A percentile compares a stretch with the other conserved stretches of the same genome.
phyloP scores from a whole-genome alignment of 345 rosid genomes.

The Euphorbia pulcherrima region DNA sequence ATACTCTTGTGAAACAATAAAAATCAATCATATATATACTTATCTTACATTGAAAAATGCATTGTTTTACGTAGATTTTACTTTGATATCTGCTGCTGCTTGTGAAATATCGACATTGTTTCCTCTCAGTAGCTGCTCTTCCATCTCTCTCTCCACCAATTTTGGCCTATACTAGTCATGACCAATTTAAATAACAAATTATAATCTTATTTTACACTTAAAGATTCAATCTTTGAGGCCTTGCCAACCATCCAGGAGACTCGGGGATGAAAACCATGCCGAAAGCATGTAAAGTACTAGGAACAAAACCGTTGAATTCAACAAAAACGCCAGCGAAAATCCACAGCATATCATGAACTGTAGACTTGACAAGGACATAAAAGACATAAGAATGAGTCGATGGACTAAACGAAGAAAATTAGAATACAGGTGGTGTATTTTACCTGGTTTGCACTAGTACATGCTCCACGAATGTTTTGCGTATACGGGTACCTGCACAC shows the following conservation, averaged over 20 bases:
- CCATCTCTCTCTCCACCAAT: slow-evolving; percentile 24
- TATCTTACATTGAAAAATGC: background rate
- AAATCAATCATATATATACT: background rate
- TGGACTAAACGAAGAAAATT: background rate
- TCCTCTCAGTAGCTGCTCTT: slow-evolving; percentile 26
- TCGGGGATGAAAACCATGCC: slow-evolving; percentile 44
- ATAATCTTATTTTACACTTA: too few species aligned
- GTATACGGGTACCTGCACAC: slow-evolving; percentile 34
- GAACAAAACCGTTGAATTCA: slow-evolving; percentile 30
- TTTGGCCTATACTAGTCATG: slow-evolving; percentile 22
- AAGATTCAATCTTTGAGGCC: slow-evolving; percentile 13
- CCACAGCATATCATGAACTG: slow-evolving; percentile 45
- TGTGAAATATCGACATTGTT: slow-evolving; percentile 22
- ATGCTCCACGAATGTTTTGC: slow-evolving; percentile 35
- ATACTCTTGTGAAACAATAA: slow-evolving; percentile 32
- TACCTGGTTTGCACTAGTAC: slow-evolving; percentile 22
- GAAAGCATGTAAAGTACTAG: slow-evolving; percentile 32
- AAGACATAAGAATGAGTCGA: background rate
- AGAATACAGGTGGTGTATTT: background rate
- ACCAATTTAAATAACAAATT: background rate
- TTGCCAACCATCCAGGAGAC: slow-evolving; percentile 52
- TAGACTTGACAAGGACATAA: background rate
- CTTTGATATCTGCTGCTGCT: slow-evolving; percentile 28
- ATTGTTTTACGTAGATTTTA: slow-evolving; percentile 22
- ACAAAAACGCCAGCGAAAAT: slow-evolving; percentile 28